Base-by-base conservation (phyloP, 257 asterid genomes). In the Lycium barbarum region DNA sequence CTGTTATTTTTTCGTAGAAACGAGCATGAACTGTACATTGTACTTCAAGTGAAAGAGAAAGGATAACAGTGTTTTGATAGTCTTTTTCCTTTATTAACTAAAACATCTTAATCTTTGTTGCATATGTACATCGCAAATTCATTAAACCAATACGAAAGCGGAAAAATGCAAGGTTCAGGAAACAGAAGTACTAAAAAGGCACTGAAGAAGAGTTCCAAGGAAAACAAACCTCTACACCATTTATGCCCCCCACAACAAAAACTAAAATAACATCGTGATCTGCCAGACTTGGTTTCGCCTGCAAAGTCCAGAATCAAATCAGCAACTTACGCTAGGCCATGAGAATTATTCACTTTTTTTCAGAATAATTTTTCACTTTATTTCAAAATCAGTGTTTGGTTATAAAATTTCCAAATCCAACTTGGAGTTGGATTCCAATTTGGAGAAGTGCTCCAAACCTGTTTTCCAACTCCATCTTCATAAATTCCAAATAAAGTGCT, bases 241-340 rank as follows among this genome's bases (percentile, higher is more conserved):
- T 95, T 91, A 97, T 92, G 89, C 98, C 99, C 35, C 99, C 99
- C 35, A 97, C 84, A 35, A 97, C 94, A 82, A 95, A 97, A 80
- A 97, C 87, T 74, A 97, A 90, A 88, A 97, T 93, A 73, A 94
- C 86, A 81, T 91, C 91, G 82, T 95, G 99, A 86, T 97, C 99
- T 1, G 91, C 95, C 57, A 97, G 98, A 86, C 93, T 93, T 61
- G 98, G 97, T 90, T 95, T 97, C 38, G 96, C 96, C 99, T 95
- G 96, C 81, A 67, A 70, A 68, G 73, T 83, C 85, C 74, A 82
- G 80, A 33, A 85, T 82, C 62, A 63, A 84, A 40, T 45, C 67
- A 58, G 47, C 67, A 65, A 76, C 62, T 53, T 53, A 26, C 33
- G 33, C 33, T 26, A 26, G 33, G 33, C 33, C 33, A 26, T 26